Evolutionary conservation across 2,329 filamentous ascomycete species (phyloP).

Genomic region (Aureobasidium melanogenum): DNA sequence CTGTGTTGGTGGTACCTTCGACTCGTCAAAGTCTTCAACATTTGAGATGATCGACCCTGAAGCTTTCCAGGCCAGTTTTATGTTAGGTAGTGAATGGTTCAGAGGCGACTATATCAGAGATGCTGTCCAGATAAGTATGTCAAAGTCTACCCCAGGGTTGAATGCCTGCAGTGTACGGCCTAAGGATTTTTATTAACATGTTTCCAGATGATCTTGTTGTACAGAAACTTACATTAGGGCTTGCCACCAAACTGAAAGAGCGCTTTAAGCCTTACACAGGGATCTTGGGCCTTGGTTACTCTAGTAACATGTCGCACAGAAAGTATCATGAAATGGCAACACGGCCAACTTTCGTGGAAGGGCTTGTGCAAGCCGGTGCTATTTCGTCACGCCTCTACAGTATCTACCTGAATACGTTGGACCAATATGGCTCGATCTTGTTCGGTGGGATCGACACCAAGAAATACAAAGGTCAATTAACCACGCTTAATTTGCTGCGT

Average conservation of each 20-base stretch:
- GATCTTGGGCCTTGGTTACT: conserved; percentile 27
- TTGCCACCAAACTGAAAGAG: conserved; percentile 19
- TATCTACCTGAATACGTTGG: conserved; percentile 24
- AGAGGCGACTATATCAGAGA: not conserved
- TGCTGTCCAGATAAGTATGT: not conserved
- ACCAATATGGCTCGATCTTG: conserved; percentile 22
- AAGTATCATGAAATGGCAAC: conserved; percentile 7
- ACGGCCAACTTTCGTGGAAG: conserved; percentile 24
- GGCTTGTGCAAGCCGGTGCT: conserved; percentile 22
- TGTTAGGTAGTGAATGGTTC: not conserved
- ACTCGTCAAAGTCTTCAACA: conserved; percentile 19
- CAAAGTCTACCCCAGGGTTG: not conserved
- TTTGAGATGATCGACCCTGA: conserved; percentile 19
- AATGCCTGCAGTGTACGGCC: not conserved
- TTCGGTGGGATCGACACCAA: conserved; percentile 27
- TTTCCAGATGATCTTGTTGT: conserved; percentile 19
- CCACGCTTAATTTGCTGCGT: conserved; percentile 15
- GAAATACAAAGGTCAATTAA: conserved; percentile 22
- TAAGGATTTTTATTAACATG: not conserved
- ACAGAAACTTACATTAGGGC: conserved; percentile 23
- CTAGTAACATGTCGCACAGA: conserved; percentile 19
- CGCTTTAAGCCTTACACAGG: conserved; percentile 15
- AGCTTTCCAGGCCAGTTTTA: not conserved
- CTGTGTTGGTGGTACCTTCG: conserved; percentile 24
- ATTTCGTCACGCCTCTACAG: conserved; percentile 25